These are phyloP conservation scores for Mesotaenium endlicherianum DNA, from an alignment of 139 green algal genomes.

Conservation along the genomic window DNA sequence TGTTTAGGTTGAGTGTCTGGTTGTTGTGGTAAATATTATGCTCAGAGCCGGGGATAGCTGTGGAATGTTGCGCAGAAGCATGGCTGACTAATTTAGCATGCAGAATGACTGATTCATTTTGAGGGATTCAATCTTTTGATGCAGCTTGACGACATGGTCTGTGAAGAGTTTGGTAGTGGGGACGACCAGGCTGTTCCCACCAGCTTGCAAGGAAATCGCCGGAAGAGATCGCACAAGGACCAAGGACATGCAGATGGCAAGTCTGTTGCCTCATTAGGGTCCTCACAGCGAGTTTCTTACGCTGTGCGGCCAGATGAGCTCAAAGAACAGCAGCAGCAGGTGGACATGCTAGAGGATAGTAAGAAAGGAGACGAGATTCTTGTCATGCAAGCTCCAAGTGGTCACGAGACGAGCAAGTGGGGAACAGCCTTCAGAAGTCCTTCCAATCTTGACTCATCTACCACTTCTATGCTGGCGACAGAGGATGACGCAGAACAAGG, in stretches of 20 bases:
- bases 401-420: not conserved
- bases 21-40: too few relatives aligned
- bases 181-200: not conserved
- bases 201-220: not conserved
- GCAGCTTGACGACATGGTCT: slow-evolving; percentile 12
- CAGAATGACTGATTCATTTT: too few relatives aligned
- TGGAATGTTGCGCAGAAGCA: too few relatives aligned
- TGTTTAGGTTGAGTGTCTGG: too few relatives aligned
- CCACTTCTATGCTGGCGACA: not conserved
- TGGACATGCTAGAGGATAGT: not conserved
- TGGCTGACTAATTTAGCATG: too few relatives aligned
- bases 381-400: not conserved
- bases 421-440: not conserved
- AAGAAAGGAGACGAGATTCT: not conserved
- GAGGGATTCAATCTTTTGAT: too few relatives aligned
- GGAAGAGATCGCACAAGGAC: not conserved
- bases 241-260: too few relatives aligned
- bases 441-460: not conserved
- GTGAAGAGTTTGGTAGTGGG: not conserved
- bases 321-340: not conserved
- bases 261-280: too few relatives aligned
- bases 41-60: too few relatives aligned
- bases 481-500: not conserved
- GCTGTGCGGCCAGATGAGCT: not conserved
- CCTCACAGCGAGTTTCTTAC: too few relatives aligned